phyloP scores from a whole-genome alignment of 176 grass and related monocot genomes.

The Themeda triandra region DNA sequence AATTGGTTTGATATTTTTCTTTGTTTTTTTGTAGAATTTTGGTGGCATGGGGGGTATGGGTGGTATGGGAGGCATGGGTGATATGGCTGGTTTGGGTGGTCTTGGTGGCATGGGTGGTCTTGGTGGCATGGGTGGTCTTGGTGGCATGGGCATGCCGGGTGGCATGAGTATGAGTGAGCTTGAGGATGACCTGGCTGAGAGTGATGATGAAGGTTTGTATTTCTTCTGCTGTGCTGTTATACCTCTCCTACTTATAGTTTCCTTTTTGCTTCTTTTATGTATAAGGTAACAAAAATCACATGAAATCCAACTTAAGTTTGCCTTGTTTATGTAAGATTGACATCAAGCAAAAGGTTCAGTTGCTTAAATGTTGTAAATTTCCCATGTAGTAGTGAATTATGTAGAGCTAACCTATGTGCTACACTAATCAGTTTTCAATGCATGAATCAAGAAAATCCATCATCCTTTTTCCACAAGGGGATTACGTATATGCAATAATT shows the following conservation, averaged over 20 bases:
- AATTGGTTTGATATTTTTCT: constrained; percentile 24
- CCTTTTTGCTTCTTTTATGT: constrained; percentile 2
- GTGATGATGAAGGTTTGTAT: constrained; percentile 77
- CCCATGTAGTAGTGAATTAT: neutral
- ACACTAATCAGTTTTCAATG: neutral
- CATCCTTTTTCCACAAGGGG: neutral
- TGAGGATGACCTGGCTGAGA: constrained; percentile 76
- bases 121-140: neutral
- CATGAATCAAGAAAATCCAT: neutral
- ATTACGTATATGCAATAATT: neutral
- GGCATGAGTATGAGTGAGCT: constrained; percentile 64
- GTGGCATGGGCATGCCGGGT: constrained; percentile 26
- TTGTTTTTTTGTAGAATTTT: constrained; percentile 62
- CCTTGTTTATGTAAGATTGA: neutral
- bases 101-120: neutral
- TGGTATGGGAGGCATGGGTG: constrained; percentile 47
- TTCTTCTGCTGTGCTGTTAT: neutral
- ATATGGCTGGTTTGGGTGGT: neutral
- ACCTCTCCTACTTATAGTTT: neutral
- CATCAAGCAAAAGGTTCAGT: neutral
- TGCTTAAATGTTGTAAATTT: neutral
- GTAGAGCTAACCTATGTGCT: neutral
- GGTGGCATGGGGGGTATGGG: constrained; percentile 59
- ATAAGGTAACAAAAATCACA: neutral
- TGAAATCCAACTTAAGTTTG: neutral